Evolutionary conservation across 2,329 filamentous ascomycete species (phyloP), one percentile per base, ranked within the genome.

Genomic region (Venturia effusa): DNA sequence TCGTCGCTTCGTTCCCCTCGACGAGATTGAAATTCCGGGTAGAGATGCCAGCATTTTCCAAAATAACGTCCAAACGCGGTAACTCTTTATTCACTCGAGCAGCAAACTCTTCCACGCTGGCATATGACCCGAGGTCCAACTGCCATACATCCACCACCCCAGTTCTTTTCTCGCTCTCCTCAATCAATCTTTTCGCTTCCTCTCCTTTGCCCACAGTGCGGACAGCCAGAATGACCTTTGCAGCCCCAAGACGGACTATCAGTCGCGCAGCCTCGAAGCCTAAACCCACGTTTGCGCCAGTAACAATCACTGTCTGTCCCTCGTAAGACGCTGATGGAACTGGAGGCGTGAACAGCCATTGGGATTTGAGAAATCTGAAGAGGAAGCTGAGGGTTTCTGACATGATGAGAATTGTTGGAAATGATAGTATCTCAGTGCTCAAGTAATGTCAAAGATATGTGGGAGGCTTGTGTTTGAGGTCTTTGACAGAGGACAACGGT

Each of bases 221-320:
- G 30, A 78, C 76, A 2, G 77, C 77, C n/a, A 82, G 69, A 63
- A 82, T 79, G 37, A 82, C 71, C 34, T 73, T 76, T 1, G 70
- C 70, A 13, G 76, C 74, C 4, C 74, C 72, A 5, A 80, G 73
- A 0, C 69, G 67, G 0, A 76, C 73, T 48, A 79, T 73, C 66
- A 80, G 78, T 0, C 71, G 71, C 0, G 76, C 75, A 6, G 79
- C 76, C 69, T 81, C 78, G 55, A 75, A 72, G 17, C 80, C 80
- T 0, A 82, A 73, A 3, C 79, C 79, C 7, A 72, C 70, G 63
- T 81, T 81, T 2, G 77, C 74, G 51, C 80, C 80, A 0, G 80
- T 83, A 5, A 82, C 75, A 37, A 82, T 76, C 63, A 80, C 70
- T 5, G 71, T 77, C 51, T 76, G 71, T 22, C 74, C 77, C 10